phyloP scores from a whole-genome alignment of 2,329 filamentous ascomycete genomes.

The Aspergillus persii region DNA sequence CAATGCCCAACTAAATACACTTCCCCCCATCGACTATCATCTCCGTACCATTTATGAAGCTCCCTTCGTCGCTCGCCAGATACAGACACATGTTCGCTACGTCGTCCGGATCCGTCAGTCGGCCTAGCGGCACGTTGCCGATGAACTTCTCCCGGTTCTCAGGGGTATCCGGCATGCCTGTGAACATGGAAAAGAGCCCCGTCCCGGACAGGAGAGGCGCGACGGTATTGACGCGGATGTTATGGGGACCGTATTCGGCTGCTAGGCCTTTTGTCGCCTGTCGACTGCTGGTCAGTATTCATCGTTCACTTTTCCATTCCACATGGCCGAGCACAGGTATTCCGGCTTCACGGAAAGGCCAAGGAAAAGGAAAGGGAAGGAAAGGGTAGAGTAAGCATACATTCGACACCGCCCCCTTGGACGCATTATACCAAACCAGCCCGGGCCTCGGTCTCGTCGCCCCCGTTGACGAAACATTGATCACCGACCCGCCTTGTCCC shows the following conservation, averaged over 20 bases:
- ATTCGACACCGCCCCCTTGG: slow-evolving; percentile 46
- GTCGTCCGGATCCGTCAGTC: slow-evolving; percentile 52
- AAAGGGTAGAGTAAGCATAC: slow-evolving; percentile 22
- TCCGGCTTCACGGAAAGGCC: no score
- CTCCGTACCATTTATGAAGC: slow-evolving; percentile 70
- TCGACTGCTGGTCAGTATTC: no score
- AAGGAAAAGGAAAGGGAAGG: neutral
- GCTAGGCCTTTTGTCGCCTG: slow-evolving; percentile 65
- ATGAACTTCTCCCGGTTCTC: slow-evolving; percentile 47
- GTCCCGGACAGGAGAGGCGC: slow-evolving; percentile 68
- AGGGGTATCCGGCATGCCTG: slow-evolving; percentile 43
- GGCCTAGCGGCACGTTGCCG: slow-evolving; percentile 44
- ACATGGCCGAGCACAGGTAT: no score
- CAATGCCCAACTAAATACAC: slow-evolving; percentile 27
- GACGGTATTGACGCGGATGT: slow-evolving; percentile 71
- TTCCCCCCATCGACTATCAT: slow-evolving; percentile 62
- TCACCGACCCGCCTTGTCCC: slow-evolving; percentile 41
- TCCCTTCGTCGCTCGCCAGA: slow-evolving; percentile 68
- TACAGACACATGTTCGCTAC: slow-evolving; percentile 70
- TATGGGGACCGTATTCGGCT: slow-evolving; percentile 68
- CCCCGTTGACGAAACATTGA: slow-evolving; percentile 47
- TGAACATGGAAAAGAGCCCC: slow-evolving; percentile 54
- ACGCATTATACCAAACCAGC: slow-evolving; percentile 47
- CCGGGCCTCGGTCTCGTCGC: slow-evolving; percentile 43
- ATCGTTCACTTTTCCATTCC: no score